phyloP scores from a whole-genome alignment of 192 early-diverging fungal species.

The Coemansia erecta region DNA sequence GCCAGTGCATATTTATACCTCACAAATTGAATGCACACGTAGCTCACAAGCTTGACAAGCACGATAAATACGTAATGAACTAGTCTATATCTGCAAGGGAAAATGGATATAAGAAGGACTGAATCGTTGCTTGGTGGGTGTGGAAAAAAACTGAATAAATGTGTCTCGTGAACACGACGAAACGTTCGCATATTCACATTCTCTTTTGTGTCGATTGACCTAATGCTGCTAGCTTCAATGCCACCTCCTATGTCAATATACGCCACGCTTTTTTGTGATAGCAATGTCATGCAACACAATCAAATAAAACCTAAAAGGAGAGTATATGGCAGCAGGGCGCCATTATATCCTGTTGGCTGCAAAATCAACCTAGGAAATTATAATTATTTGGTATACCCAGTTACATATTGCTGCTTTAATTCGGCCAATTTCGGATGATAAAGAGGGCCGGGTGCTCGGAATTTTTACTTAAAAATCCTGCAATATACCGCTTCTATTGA shows the following conservation, averaged over 20 bases:
- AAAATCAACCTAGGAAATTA: no score
- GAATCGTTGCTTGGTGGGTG: not conserved
- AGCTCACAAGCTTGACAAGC: not conserved
- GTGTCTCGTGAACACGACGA: not conserved
- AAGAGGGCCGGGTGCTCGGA: no score
- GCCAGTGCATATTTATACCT: no score
- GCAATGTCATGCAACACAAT: not conserved
- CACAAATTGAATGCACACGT: not conserved
- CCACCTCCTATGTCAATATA: constrained; percentile 8
- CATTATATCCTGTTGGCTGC: no score
- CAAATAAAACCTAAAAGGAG: not conserved
- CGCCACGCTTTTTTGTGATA: constrained; percentile 1
- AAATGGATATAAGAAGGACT: not conserved
- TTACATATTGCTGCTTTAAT: no score
- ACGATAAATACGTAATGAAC: not conserved
- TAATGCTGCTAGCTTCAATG: not conserved
- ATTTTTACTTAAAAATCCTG: no score
- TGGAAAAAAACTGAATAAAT: not conserved
- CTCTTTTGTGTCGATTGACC: not conserved
- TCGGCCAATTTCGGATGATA: no score
- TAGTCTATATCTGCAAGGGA: not conserved
- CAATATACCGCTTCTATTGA: no score
- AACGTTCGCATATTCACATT: not conserved
- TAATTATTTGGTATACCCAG: no score
- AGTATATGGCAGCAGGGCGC: no score